phyloP scores from a whole-genome alignment of 805 yeast species.

The Pichia californica region DNA sequence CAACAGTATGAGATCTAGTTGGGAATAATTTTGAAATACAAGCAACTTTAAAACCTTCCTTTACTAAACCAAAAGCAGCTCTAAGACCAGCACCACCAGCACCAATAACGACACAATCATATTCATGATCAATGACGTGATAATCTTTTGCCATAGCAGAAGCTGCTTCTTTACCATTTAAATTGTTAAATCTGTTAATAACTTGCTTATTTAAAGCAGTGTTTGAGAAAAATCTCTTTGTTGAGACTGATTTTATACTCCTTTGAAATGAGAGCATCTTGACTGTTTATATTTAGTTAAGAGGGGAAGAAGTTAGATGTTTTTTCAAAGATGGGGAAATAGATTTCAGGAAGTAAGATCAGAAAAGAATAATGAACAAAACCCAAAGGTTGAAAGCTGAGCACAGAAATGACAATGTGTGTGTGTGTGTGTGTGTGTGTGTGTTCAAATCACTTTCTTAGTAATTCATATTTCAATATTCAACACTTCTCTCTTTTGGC shows the following conservation, averaged over 20 bases:
- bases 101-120: constrained; percentile 96
- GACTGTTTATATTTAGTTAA: background rate
- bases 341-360: no score
- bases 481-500: no score
- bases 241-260: constrained; percentile 15
- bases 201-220: constrained; percentile 24
- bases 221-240: constrained; percentile 28
- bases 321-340: background rate
- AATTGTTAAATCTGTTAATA: constrained; percentile 34
- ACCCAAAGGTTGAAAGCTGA: no score
- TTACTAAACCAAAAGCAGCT: constrained; percentile 97
- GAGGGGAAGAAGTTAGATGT: background rate
- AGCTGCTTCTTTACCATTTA: constrained; percentile 47
- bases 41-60: constrained; percentile 95
- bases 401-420: no score
- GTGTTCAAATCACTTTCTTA: no score
- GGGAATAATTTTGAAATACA: constrained; percentile 96
- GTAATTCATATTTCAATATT: no score
- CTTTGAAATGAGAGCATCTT: constrained; percentile 22
- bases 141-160: constrained; percentile 60
- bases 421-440: no score
- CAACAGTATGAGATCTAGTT: constrained; percentile 97
- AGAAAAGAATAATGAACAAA: no score
- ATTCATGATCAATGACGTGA: constrained; percentile 93
- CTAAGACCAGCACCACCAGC: constrained; percentile 99